phyloP scores from a whole-genome alignment of 2,329 filamentous ascomycete species.

The Xylariaceae sp. region DNA sequence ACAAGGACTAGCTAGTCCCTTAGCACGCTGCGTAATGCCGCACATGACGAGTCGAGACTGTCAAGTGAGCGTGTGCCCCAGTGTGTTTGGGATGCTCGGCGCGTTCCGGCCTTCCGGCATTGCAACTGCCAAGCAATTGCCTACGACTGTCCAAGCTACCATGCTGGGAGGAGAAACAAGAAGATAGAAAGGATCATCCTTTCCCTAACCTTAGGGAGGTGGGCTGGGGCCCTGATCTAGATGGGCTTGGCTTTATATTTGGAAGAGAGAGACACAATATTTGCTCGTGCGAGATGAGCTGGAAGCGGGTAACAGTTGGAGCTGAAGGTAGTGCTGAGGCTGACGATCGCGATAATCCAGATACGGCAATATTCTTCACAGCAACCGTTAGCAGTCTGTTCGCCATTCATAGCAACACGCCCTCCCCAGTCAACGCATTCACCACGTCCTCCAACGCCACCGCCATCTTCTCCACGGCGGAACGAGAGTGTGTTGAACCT shows the following conservation, averaged over 20 bases:
- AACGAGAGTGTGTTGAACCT: conserved; percentile 28
- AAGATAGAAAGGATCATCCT: too few relatives aligned
- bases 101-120: conserved; percentile 1
- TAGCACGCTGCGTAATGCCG: not conserved
- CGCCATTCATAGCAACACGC: conserved; percentile 14
- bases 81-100: too few relatives aligned
- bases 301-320: conserved; percentile 1
- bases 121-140: too few relatives aligned
- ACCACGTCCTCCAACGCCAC: conserved; percentile 15
- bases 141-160: too few relatives aligned
- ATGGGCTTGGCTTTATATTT: too few relatives aligned
- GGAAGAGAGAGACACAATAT: too few relatives aligned
- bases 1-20: conserved; percentile 4
- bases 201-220: too few relatives aligned
- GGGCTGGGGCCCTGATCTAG: too few relatives aligned
- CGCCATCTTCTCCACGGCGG: conserved; percentile 24
- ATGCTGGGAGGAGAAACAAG: too few relatives aligned
- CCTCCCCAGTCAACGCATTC: conserved; percentile 17
- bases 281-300: too few relatives aligned
- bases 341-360: conserved; percentile 10
- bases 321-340: conserved; percentile 1
- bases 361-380: conserved; percentile 20
- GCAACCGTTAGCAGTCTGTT: conserved; percentile 20
- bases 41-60: conserved; percentile 7
- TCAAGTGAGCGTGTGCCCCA: too few relatives aligned